Percentiles rank a stretch among this genome's conserved stretches.
phyloP scores from a whole-genome alignment of 2,329 filamentous ascomycete genomes.

The Aureobasidium sp. region DNA sequence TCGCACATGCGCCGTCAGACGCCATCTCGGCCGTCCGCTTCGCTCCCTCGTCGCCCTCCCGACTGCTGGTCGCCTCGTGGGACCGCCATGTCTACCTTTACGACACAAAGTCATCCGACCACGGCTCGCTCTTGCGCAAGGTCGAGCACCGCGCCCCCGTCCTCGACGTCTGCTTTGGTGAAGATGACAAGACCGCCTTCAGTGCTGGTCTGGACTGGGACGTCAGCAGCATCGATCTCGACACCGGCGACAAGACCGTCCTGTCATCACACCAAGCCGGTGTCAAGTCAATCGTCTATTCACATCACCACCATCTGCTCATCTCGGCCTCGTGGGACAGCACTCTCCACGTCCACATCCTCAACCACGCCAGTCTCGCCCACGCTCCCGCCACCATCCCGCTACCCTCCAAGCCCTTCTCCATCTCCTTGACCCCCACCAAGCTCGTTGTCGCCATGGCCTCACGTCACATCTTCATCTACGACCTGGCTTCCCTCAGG shows the following conservation, averaged over 20 bases:
- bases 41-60: conserved; percentile 65
- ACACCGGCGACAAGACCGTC: conserved; percentile 63
- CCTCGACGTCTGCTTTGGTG: conserved; percentile 85
- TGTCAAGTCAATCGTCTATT: conserved; percentile 80
- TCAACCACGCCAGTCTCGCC: conserved; percentile 39
- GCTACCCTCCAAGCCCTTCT: conserved; percentile 83
- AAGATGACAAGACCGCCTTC: conserved; percentile 74
- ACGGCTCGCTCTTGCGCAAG: conserved; percentile 60
- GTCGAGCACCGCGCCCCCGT: conserved; percentile 80
- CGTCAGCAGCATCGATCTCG: conserved; percentile 67
- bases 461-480: conserved; percentile 86
- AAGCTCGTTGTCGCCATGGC: conserved; percentile 96
- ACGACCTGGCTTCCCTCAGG: conserved; percentile 68
- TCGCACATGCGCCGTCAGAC: conserved; percentile 75
- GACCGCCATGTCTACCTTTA: conserved; percentile 88
- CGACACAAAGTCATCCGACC: conserved; percentile 52
- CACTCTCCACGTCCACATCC: conserved; percentile 77
- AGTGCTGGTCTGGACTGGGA: conserved; percentile 80
- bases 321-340: conserved; percentile 91
- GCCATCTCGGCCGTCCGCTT: conserved; percentile 82
- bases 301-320: conserved; percentile 68
- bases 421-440: conserved; percentile 67
- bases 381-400: conserved; percentile 56
- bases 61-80: conserved; percentile 89
- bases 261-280: conserved; percentile 72